Base-by-base conservation (phyloP, 139 green algal species). In the Chlamydomonas schloesseri region DNA sequence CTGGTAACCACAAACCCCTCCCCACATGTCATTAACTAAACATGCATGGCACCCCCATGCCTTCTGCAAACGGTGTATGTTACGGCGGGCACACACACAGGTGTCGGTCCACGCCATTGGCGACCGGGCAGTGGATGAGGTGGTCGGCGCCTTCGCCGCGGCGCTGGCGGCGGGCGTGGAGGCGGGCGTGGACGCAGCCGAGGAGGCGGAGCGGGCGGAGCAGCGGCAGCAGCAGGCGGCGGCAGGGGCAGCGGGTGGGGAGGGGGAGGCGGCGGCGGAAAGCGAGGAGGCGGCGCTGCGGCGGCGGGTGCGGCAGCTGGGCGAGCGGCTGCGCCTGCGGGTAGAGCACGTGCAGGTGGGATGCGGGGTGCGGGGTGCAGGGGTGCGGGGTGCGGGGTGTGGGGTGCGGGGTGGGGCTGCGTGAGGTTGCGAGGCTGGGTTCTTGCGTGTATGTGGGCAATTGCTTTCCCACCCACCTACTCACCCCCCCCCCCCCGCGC, bases 31-130 rank as follows among this genome's bases (percentile, higher is more conserved):
- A n/a, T n/a, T n/a, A n/a, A n/a, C 9, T 17, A 58, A n/a, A n/a
- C n/a, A n/a, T n/a, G n/a, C n/a, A n/a, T n/a, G n/a, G n/a, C n/a
- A n/a, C n/a, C n/a, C n/a, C n/a, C n/a, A n/a, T n/a, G n/a, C n/a
- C n/a, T n/a, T n/a, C n/a, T n/a, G n/a, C n/a, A n/a, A n/a, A n/a
- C n/a, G n/a, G n/a, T n/a, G n/a, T n/a, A n/a, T n/a, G n/a, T n/a
- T n/a, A n/a, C n/a, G n/a, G 42, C 42, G 8, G 6, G 42, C 42
- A 8, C 42, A 8, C 42, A 50, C 24, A 83, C 88, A 96, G 88
- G 83, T 95, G 21, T 91, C 93, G 6, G 81, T 97, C 15, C 95
- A 97, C 79, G 95, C 95, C 1, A 97, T 97, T 42, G 95, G 95
- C 0, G 94, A 97, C 83, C 73, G 84, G 2, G 95, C 95, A 10